phyloP scores from a whole-genome alignment of 257 asterid genomes.

The Perilla frutescens region DNA sequence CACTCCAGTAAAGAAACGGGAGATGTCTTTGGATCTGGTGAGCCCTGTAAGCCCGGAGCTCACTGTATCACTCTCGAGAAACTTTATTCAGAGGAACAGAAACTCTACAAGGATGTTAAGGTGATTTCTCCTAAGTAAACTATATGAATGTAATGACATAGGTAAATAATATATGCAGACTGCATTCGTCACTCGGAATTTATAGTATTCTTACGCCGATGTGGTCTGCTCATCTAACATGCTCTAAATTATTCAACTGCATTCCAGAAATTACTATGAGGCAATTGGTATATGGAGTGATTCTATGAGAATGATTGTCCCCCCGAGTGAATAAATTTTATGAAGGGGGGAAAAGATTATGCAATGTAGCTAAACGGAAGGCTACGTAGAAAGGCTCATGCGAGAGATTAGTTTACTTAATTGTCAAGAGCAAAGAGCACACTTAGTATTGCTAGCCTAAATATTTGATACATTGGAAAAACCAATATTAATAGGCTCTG shows the following conservation, averaged over 20 bases:
- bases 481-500: too few species aligned
- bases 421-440: too few species aligned
- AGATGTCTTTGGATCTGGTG: conserved; percentile 44
- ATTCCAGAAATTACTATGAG: background rate
- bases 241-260: background rate
- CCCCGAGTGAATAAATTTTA: background rate
- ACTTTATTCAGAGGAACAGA: conserved; percentile 73
- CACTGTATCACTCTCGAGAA: conserved; percentile 74
- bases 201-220: background rate
- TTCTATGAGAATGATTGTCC: background rate
- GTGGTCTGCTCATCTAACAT: background rate
- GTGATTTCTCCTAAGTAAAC: conserved; percentile 44
- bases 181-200: background rate
- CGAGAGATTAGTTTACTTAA: background rate
- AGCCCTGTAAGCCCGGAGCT: conserved; percentile 87
- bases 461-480: too few species aligned
- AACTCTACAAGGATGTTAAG: conserved; percentile 79
- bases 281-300: background rate
- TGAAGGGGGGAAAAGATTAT: too few species aligned
- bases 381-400: too few species aligned
- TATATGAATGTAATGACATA: conserved; percentile 3
- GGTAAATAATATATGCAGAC: background rate
- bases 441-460: too few species aligned
- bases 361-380: too few species aligned
- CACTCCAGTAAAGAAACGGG: conserved; percentile 51